Evolutionary conservation across 164 flowering plant genomes (phyloP).

Genomic region (Magnolia officinalis): DNA sequence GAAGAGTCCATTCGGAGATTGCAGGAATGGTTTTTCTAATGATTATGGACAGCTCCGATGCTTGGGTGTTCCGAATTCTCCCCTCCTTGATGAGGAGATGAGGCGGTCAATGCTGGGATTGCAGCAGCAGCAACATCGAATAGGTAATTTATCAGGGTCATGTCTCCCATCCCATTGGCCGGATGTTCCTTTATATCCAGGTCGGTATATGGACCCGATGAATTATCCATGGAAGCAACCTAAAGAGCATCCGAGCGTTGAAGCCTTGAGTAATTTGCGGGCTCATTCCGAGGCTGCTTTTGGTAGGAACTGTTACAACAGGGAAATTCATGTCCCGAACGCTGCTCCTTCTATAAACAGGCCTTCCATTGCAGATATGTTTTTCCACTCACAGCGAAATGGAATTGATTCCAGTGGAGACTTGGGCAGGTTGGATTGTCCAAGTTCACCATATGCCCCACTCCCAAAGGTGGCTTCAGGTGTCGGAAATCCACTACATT

Average conservation of each 20-base stretch:
- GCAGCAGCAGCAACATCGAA: constrained; percentile 13
- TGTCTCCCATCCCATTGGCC: constrained; percentile 5
- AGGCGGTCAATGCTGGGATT: constrained; percentile 17
- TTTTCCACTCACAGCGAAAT: constrained; percentile 9
- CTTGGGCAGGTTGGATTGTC: constrained; percentile 6
- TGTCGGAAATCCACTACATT: constrained; percentile 13
- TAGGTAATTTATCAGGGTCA: constrained; percentile 17
- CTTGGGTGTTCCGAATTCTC: constrained; percentile 3
- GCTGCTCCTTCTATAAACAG: constrained; percentile 11
- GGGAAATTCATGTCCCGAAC: constrained; percentile 11
- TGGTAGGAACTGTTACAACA: constrained; percentile 9
- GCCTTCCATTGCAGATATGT: constrained; percentile 21
- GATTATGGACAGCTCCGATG: constrained; percentile 16
- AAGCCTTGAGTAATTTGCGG: constrained; percentile 6
- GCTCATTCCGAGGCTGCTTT: background rate
- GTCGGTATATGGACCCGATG: constrained; percentile 4
- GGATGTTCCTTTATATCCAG: constrained; percentile 6
- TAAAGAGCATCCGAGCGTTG: constrained; percentile 15
- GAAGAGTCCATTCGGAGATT: constrained; percentile 7
- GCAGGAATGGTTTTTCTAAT: constrained; percentile 12
- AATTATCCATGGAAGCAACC: constrained; percentile 11
- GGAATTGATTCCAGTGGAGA: constrained; percentile 16
- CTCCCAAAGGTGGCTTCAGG: constrained; percentile 5
- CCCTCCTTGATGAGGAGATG: constrained; percentile 16
- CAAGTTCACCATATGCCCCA: constrained; percentile 18